These are phyloP conservation scores for Salix dunnii DNA, from an alignment of 345 rosid species.

Conservation along the genomic window DNA sequence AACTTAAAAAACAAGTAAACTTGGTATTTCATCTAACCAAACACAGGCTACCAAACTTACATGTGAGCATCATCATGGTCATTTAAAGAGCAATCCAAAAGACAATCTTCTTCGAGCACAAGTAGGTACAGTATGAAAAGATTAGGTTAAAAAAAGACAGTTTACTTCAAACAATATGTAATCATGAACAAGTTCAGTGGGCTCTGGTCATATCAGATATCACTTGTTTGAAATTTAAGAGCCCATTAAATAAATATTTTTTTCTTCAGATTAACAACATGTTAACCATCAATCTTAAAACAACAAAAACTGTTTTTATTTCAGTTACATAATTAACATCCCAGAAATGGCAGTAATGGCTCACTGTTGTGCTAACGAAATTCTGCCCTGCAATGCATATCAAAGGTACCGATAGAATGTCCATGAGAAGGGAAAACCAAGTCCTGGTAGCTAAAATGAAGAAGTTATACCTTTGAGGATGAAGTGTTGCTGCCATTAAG, in stretches of 20 bases:
- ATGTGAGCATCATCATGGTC: background rate
- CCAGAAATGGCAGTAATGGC: background rate
- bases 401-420: background rate
- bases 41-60: background rate
- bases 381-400: background rate
- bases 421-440: background rate
- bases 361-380: background rate
- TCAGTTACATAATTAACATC: background rate
- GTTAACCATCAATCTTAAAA: background rate
- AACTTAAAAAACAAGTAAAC: background rate
- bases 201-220: background rate
- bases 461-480: conserved; percentile 42
- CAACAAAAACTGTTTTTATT: background rate
- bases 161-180: background rate
- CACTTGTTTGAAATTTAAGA: background rate
- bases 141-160: background rate
- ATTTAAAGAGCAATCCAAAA: background rate
- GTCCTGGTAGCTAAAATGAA: background rate
- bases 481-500: conserved; percentile 28
- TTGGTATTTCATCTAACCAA: background rate
- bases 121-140: background rate
- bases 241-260: background rate
- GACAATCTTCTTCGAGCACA: background rate
- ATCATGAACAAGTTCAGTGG: background rate
- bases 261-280: background rate